These are phyloP conservation scores for Stemphylium lycopersici DNA, from an alignment of 2,329 filamentous ascomycete species.

Conservation along the genomic window DNA sequence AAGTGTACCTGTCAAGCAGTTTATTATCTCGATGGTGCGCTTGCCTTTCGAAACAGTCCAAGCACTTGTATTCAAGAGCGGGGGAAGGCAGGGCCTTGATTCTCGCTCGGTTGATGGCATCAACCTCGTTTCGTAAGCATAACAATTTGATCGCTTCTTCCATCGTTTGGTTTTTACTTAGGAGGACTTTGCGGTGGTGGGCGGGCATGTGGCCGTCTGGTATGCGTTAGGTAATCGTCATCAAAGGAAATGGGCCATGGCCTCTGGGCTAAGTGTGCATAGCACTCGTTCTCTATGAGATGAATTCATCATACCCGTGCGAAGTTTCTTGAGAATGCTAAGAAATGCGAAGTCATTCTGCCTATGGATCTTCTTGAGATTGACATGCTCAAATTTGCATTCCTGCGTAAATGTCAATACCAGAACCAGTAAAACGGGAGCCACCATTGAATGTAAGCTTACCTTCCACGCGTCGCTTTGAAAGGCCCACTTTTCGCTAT, in stretches of 20 bases:
- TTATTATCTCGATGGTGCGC: constrained; percentile 29
- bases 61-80: constrained; percentile 35
- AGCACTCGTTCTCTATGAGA: too few relatives aligned
- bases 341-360: constrained; percentile 54
- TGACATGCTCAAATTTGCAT: constrained; percentile 60
- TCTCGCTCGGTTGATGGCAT: constrained; percentile 41
- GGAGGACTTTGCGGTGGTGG: too few relatives aligned
- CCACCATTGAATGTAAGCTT: neutral
- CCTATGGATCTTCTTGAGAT: constrained; percentile 63
- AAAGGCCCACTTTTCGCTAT: constrained; percentile 67
- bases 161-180: too few relatives aligned
- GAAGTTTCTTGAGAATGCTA: too few relatives aligned
- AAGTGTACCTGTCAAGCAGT: constrained; percentile 18
- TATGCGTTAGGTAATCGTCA: too few relatives aligned
- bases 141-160: constrained; percentile 55
- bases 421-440: too few relatives aligned
- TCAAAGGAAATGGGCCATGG: too few relatives aligned
- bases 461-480: constrained; percentile 60
- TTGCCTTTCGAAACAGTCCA: constrained; percentile 54
- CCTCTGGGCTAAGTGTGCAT: too few relatives aligned
- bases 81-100: constrained; percentile 38
- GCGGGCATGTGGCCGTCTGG: too few relatives aligned
- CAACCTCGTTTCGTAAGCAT: constrained; percentile 47
- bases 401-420: constrained; percentile 24
- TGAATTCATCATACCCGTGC: too few relatives aligned